Evolutionary conservation across 2,329 filamentous ascomycete genomes (phyloP).

Genomic region (Cercospora canescens): DNA sequence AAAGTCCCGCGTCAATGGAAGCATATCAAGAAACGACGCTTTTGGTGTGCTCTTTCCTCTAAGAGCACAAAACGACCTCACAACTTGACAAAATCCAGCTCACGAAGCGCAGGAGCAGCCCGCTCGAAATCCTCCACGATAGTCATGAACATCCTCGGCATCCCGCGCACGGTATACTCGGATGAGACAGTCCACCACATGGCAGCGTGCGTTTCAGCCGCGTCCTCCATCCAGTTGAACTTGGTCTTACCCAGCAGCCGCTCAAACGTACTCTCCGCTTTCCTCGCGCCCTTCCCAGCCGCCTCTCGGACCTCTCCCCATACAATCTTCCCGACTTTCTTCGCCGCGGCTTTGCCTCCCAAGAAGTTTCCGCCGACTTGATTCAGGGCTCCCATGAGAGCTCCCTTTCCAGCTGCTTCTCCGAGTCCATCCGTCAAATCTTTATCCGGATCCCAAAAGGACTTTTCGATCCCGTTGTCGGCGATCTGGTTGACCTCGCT

Average conservation of each 20-base stretch:
- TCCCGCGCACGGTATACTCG: not conserved
- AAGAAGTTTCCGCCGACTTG: not conserved
- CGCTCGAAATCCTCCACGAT: not conserved
- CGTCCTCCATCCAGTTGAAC: not conserved
- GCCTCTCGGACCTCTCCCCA: not conserved
- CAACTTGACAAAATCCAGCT: not conserved
- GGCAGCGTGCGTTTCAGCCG: not conserved
- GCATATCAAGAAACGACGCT: too few species aligned
- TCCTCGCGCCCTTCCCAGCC: not conserved
- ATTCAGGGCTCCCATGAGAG: not conserved
- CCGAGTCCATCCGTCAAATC: not conserved
- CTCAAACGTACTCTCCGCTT: not conserved
- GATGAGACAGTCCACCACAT: not conserved
- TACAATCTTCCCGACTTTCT: not conserved
- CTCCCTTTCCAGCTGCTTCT: not conserved
- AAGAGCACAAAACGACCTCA: too few species aligned
- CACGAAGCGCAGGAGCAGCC: not conserved
- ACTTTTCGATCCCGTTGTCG: not conserved
- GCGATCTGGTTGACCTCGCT: not conserved
- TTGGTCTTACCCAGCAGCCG: not conserved
- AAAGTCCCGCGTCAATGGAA: too few species aligned
- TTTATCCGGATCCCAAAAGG: not conserved
- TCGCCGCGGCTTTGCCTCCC: not conserved
- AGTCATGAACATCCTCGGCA: not conserved
- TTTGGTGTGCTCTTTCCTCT: too few species aligned